Evolutionary conservation across 495 filamentous ascomycete species (phyloP).

Genomic region (Podospora sp.): DNA sequence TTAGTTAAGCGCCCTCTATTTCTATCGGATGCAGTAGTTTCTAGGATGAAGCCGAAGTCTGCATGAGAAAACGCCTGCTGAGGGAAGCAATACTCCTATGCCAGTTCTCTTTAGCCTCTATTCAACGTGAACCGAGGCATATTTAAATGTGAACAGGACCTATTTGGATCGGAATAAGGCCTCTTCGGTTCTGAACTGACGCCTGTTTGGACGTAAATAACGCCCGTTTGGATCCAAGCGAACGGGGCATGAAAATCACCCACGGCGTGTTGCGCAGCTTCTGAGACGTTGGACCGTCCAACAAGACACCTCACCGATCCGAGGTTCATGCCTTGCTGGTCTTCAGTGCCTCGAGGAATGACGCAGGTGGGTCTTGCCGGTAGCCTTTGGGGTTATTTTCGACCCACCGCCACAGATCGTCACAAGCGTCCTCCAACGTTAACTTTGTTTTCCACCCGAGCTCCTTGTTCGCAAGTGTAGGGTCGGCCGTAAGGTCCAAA

Average conservation of each 20-base stretch:
- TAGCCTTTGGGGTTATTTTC: conserved; percentile 96
- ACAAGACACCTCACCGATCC: too few relatives aligned
- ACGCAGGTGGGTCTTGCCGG: conserved; percentile 82
- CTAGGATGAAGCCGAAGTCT: background rate
- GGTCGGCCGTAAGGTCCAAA: conserved; percentile 90
- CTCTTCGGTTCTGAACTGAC: too few relatives aligned
- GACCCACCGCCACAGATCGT: conserved; percentile 92
- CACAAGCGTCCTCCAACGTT: conserved; percentile 89
- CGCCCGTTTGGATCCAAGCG: too few relatives aligned
- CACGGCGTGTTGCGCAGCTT: too few relatives aligned
- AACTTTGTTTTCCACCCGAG: conserved; percentile 89
- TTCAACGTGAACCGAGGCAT: too few relatives aligned
- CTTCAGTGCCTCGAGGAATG: conserved; percentile 74
- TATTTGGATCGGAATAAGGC: too few relatives aligned
- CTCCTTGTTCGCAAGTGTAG: conserved; percentile 81
- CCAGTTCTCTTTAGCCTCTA: too few relatives aligned
- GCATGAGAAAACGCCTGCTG: background rate
- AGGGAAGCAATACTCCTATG: too few relatives aligned
- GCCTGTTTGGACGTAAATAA: too few relatives aligned
- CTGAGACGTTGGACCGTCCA: too few relatives aligned
- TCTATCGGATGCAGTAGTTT: background rate
- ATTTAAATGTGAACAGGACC: too few relatives aligned
- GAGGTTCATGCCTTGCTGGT: conserved; percentile 38
- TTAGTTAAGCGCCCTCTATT: conserved; percentile 16
- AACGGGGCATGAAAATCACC: too few relatives aligned